These are phyloP conservation scores for Ceratobasidium sp. DNA, from an alignment of 1,284 basidiomycete species.

Conservation along the genomic window DNA sequence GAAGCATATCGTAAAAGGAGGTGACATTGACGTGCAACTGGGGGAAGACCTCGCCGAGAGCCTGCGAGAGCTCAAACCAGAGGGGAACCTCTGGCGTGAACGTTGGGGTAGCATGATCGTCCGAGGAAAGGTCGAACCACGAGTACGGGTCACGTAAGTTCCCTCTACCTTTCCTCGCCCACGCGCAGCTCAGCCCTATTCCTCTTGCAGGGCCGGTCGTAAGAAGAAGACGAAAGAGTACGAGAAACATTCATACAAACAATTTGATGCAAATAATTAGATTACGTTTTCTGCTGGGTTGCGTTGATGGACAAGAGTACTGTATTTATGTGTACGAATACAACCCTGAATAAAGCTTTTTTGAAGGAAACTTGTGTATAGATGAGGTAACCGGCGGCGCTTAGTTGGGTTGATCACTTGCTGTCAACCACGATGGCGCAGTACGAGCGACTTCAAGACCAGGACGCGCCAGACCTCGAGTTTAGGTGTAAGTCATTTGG, in stretches of 20 bases:
- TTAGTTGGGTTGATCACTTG: conserved; percentile 24
- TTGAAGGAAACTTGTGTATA: background rate
- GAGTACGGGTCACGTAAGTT: conserved; percentile 77
- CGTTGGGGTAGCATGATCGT: conserved; percentile 87
- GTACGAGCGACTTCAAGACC: conserved; percentile 36
- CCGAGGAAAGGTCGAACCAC: conserved; percentile 81
- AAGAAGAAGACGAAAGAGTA: conserved; percentile 77
- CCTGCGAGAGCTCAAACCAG: conserved; percentile 86
- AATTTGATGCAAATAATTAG: conserved; percentile 64
- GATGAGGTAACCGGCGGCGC: conserved; percentile 8
- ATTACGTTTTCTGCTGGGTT: background rate
- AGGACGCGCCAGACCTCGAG: conserved; percentile 46
- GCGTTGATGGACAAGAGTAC: background rate
- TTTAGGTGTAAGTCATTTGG: conserved; percentile 46
- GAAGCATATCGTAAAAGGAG: conserved; percentile 80
- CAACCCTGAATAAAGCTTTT: background rate
- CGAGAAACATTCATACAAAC: conserved; percentile 91
- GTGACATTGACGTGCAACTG: conserved; percentile 85
- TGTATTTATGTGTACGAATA: conserved; percentile 16
- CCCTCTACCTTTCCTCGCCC: background rate
- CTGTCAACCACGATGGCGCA: conserved; percentile 33
- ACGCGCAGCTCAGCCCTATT: conserved; percentile 43
- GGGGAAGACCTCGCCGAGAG: conserved; percentile 93
- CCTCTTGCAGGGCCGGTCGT: conserved; percentile 69
- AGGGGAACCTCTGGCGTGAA: conserved; percentile 94